These are phyloP conservation scores for Pleurotus eryngii DNA, from an alignment of 768 basidiomycete genomes.

Conservation along the genomic window DNA sequence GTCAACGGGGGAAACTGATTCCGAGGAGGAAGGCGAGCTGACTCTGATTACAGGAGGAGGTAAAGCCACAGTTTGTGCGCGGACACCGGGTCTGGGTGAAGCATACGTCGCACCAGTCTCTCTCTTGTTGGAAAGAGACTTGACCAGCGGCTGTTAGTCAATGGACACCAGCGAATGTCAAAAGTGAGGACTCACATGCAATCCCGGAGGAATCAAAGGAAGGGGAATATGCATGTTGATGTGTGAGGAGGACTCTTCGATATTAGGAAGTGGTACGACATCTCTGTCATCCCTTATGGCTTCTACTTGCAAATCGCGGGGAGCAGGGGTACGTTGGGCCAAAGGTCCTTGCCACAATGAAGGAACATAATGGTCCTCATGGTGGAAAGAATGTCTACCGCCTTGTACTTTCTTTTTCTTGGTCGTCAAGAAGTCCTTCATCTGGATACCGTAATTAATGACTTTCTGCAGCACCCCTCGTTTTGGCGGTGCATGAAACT, in stretches of 20 bases:
- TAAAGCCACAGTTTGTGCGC: background rate
- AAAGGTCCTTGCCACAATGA: too few relatives aligned
- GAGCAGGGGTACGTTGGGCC: too few relatives aligned
- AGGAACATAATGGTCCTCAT: too few relatives aligned
- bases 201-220: constrained; percentile 22
- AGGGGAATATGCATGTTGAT: background rate
- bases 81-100: background rate
- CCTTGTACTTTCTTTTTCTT: background rate
- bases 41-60: background rate
- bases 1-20: background rate
- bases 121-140: too few relatives aligned
- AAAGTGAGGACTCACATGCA: constrained; percentile 15
- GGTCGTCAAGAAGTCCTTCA: constrained; percentile 3
- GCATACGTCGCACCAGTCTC: background rate
- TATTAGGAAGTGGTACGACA: too few relatives aligned
- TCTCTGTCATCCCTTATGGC: too few relatives aligned
- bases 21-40: background rate
- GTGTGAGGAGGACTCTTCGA: too few relatives aligned
- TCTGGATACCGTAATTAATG: background rate
- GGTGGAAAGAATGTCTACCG: too few relatives aligned
- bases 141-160: too few relatives aligned
- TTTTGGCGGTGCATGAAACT: background rate
- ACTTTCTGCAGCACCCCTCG: constrained; percentile 1
- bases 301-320: too few relatives aligned
- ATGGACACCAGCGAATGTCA: background rate